Base-by-base conservation (phyloP, 1,139 yeast species). In the Meyerozyma elateridarum region DNA sequence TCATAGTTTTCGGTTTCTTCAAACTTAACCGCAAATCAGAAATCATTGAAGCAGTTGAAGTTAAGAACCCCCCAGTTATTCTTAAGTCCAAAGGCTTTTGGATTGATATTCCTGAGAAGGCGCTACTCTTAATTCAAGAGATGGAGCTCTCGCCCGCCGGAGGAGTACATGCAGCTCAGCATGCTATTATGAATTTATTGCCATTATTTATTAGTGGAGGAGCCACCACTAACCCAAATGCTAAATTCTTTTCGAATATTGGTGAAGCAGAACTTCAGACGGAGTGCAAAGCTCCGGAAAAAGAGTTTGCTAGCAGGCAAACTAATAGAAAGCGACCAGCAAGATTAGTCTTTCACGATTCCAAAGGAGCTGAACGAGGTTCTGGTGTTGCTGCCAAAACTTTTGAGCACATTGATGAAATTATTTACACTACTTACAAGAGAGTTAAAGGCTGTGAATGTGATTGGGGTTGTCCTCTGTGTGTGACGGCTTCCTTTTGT, bases 151-250 rank as follows among this genome's bases (percentile, higher is more conserved):
- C 76, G 26, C 60, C 80, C 2, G 91, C 97, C 0, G 98, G 87
- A 2, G 94, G 93, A 0, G 85, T 91, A n/a, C 99, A 93, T 59
- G 96, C 95, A 5, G 95, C 96, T 0, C 93, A 88, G 44, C 99
- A 91, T 61, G 87, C 87, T 0, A 61, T 89, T 1, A 80, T 87
- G 73, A 82, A 83, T 31, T 69, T 84, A 41, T 54, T 88, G 16
- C 94, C 96, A 0, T 46, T 72, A 4, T 75, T 76, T 40, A 60
- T 68, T 5, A 55, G 56, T 36, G 68, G 70, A 2, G 61, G 63
- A 2, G 65, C 64, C 1, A 51, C 59, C n/a, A 55, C 65, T 4
- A 51, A 57, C 26, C 59, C 62, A 0, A 61, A 61, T 37, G 74
- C 74, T 6, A 69, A 76, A 24, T 77, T 77, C n/a, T 70, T 74